These are phyloP conservation scores for Pholiota conissans DNA, from an alignment of 768 basidiomycete genomes.

Conservation along the genomic window DNA sequence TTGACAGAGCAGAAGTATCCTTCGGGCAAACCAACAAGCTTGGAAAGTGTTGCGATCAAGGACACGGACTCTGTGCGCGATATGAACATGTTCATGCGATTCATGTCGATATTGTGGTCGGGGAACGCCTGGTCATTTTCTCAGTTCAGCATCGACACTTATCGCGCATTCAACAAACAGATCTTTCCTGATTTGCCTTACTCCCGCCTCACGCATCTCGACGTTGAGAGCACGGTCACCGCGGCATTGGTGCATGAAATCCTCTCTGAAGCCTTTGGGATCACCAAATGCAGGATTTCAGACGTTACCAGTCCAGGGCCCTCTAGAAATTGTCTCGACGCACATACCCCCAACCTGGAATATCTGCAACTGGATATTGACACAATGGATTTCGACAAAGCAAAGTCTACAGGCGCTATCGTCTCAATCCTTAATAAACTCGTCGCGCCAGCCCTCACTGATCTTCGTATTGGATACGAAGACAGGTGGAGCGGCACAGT, in stretches of 20 bases:
- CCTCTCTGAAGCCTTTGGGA: not conserved
- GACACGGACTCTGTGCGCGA: not conserved
- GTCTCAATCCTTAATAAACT: not conserved
- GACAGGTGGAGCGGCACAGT: not conserved
- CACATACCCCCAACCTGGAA: slow-evolving; percentile 4
- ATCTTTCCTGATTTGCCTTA: slow-evolving; percentile 3
- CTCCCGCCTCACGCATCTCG: slow-evolving; percentile 2
- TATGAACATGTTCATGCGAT: not conserved
- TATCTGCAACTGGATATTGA: not conserved
- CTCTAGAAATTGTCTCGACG: not conserved
- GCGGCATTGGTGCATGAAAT: slow-evolving; percentile 1
- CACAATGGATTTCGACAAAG: not conserved
- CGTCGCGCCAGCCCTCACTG: not conserved
- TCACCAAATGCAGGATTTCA: not conserved
- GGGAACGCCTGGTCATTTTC: not conserved
- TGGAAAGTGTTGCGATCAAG: not conserved
- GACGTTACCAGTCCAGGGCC: slow-evolving; percentile 1
- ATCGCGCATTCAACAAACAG: not conserved
- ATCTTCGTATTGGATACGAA: slow-evolving; percentile 1
- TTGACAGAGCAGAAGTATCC: not conserved
- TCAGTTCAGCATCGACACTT: not conserved
- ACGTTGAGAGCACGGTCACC: slow-evolving; percentile 1
- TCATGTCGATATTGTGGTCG: not conserved
- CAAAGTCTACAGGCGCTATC: not conserved
- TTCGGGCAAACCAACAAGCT: not conserved